Evolutionary conservation across 1,284 basidiomycete genomes (phyloP).

Genomic region (Cutaneotrichosporon spelunceum): DNA sequence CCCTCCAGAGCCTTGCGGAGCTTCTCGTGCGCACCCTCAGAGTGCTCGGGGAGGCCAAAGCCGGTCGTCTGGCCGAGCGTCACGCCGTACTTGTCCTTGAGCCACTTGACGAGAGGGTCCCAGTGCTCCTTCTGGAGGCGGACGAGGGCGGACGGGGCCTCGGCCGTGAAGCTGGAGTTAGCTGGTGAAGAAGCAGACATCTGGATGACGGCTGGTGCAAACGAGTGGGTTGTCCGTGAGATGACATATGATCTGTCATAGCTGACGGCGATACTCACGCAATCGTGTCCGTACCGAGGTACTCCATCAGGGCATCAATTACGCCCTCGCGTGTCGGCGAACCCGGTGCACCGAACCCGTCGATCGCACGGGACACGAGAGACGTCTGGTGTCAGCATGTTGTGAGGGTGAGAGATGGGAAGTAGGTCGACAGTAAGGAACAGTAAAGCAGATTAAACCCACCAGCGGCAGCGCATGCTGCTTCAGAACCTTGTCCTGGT

Average conservation of each 20-base stretch:
- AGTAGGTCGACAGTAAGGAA: too few species aligned
- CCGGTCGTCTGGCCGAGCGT: slow-evolving; percentile 67
- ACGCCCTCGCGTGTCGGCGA: slow-evolving; percentile 61
- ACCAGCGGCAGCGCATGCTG: slow-evolving; percentile 90
- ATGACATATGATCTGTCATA: too few species aligned
- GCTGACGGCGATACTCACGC: slow-evolving; percentile 58
- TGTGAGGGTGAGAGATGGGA: too few species aligned
- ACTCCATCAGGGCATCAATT: slow-evolving; percentile 69
- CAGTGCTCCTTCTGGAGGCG: slow-evolving; percentile 81
- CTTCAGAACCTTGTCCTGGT: slow-evolving; percentile 79
- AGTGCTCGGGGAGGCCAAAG: slow-evolving; percentile 65
- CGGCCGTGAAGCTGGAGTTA: slow-evolving; percentile 70
- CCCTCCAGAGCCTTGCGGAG: slow-evolving; percentile 60
- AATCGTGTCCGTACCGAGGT: slow-evolving; percentile 93
- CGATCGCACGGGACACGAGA: slow-evolving; percentile 80
- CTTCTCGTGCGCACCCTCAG: slow-evolving; percentile 63
- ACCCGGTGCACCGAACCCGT: slow-evolving; percentile 62
- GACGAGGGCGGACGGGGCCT: slow-evolving; percentile 71
- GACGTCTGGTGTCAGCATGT: slow-evolving; percentile 64
- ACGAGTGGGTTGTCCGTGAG: background rate
- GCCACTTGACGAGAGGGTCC: slow-evolving; percentile 84
- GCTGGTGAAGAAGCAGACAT: background rate
- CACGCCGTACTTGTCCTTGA: slow-evolving; percentile 62
- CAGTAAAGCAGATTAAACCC: slow-evolving; percentile 32
- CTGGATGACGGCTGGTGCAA: background rate